Percentiles rank a stretch among this genome's conserved stretches.
Conservation (phyloP, 2,329 filamentous ascomycete species). For the Diaporthe sp. region DNA sequence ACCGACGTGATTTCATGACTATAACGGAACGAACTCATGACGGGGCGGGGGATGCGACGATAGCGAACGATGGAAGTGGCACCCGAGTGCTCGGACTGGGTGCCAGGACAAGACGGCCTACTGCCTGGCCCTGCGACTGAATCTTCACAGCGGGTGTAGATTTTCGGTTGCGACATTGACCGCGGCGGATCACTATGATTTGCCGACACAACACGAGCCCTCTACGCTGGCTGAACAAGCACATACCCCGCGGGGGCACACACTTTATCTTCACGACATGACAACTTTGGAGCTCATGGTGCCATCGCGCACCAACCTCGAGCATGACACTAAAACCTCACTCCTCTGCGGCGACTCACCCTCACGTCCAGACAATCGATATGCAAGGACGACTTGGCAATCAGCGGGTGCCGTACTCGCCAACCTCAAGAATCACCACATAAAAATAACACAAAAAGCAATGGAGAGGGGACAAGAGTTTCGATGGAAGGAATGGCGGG, state of each 20-base stretch:
- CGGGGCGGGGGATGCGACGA: neutral
- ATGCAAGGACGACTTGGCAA: neutral
- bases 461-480: slow-evolving; percentile 18
- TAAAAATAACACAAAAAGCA: slow-evolving; percentile 15
- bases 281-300: slow-evolving; percentile 34
- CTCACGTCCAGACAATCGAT: neutral
- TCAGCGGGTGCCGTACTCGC: neutral
- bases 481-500: neutral
- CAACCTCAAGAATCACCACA: neutral
- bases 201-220: neutral
- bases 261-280: slow-evolving; percentile 17
- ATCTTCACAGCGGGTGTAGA: neutral
- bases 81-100: slow-evolving; percentile 15
- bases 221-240: neutral
- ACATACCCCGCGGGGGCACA: slow-evolving; percentile 3
- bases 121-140: slow-evolving; percentile 7
- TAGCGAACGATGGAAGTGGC: neutral
- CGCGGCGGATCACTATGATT: neutral
- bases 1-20: slow-evolving; percentile 27
- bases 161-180: neutral
- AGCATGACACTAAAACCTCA: slow-evolving; percentile 2
- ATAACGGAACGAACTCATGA: slow-evolving; percentile 29
- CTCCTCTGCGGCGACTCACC: neutral
- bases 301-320: slow-evolving; percentile 18
- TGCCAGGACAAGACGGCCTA: slow-evolving; percentile 26